Evolutionary conservation across 2,329 filamentous ascomycete species (phyloP), one percentile per base, ranked within the genome.

Genomic region (Exophiala oligosperma): DNA sequence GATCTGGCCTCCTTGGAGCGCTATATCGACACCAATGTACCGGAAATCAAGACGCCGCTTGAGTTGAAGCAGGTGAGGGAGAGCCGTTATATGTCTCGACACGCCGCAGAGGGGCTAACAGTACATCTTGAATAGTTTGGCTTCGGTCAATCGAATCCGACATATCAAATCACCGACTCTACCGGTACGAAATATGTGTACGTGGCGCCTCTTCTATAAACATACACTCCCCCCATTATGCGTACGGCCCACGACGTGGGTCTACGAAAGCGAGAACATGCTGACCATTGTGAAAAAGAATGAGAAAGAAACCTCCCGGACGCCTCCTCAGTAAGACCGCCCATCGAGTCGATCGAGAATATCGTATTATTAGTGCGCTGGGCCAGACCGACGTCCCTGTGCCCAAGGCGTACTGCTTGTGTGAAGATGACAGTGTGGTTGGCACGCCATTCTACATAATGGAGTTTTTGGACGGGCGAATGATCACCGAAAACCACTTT

Each of bases 301-400:
- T 97, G 79, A 91, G 94, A 73, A 97, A 99, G 83, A 97, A 97
- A 78, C 94, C 94, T 0, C 93, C 94, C n/a, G 94, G 94, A 64
- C 86, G 88, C 77, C 87, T 99, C 40, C 82, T 97, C 50, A 96
- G 91, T 68, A 91, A 92, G 77, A 93, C 93, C 1, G 94, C 94
- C 8, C 94, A 99, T 79, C 90, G 93, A 73, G 93, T 99, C 69
- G 94, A 99, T 77, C 89, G 94, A 68, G 94, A 99, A 76, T 94
- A 94, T 77, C 87, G 88, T 69, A 89, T 97, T 70, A 89, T 97
- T 70, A 85, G 90, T 71, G 92, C 93, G 2, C 82, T 97, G 32
- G 84, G 86, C 63, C 78, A 76, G 54, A 95, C 91, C 21, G 86
- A 90, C 71, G 92, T 97, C 7, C 90, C 92, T 0, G 91, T 96